Evolutionary conservation across 176 grass and related monocot species (phyloP).

Genomic region (Elaeis guineensis): DNA sequence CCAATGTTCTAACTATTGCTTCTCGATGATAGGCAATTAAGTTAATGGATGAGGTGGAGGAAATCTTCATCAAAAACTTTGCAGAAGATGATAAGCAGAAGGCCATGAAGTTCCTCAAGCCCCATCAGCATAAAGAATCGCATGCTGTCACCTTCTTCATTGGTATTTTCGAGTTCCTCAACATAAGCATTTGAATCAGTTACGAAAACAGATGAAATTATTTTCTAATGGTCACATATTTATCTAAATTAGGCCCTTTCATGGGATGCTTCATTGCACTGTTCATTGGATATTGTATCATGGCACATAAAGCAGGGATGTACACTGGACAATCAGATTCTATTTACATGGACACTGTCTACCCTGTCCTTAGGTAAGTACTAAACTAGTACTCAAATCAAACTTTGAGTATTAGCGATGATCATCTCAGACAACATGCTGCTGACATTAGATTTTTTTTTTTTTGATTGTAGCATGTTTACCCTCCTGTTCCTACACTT

Average conservation of each 20-base stretch:
- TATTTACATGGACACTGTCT: constrained; percentile 93
- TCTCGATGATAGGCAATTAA: constrained; percentile 51
- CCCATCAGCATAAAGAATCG: constrained; percentile 68
- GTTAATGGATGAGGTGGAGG: constrained; percentile 81
- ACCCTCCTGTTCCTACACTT: constrained; percentile 90
- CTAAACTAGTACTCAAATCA: too few relatives aligned
- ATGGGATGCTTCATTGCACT: constrained; percentile 64
- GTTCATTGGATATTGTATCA: constrained; percentile 82
- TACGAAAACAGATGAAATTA: too few relatives aligned
- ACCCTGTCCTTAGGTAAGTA: constrained; percentile 77
- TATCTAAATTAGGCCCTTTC: constrained; percentile 57
- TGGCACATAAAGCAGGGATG: constrained; percentile 78
- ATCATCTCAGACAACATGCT: too few relatives aligned
- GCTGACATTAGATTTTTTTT: too few relatives aligned
- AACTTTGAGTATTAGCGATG: too few relatives aligned
- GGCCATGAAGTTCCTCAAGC: constrained; percentile 93
- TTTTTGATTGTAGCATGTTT: constrained; percentile 60
- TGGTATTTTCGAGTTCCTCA: constrained; percentile 23
- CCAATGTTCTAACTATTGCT: neutral
- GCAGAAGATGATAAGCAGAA: constrained; percentile 66
- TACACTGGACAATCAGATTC: constrained; percentile 66
- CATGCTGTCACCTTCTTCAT: constrained; percentile 89
- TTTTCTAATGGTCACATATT: neutral
- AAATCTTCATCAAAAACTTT: constrained; percentile 80
- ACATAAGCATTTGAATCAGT: too few relatives aligned